These are phyloP conservation scores for Ceratocystis harringtonii DNA, from an alignment of 2,329 filamentous ascomycete species.

Conservation along the genomic window DNA sequence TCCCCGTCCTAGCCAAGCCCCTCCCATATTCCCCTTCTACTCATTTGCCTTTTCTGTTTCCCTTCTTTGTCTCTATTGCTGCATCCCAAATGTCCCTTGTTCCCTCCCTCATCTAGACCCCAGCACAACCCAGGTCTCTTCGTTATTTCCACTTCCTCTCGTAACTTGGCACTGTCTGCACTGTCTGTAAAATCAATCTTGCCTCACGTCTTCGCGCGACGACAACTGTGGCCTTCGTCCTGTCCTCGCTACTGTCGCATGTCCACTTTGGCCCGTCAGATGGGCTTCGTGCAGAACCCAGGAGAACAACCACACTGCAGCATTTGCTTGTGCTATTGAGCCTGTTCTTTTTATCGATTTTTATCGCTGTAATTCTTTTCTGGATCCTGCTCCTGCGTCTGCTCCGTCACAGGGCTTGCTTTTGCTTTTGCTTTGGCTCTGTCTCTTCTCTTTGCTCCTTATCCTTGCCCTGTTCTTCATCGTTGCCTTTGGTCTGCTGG, in stretches of 20 bases:
- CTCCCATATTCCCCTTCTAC: background rate
- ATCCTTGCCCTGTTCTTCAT: background rate
- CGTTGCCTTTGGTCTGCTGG: background rate
- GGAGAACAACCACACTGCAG: background rate
- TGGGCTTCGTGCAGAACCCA: too few relatives aligned
- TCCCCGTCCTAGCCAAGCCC: background rate
- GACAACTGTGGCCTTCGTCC: background rate
- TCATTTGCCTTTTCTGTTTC: conserved; percentile 10
- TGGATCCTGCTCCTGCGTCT: too few relatives aligned
- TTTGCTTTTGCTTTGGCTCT: background rate
- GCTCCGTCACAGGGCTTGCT: background rate
- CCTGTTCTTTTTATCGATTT: background rate
- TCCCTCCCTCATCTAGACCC: background rate
- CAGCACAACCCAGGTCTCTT: background rate
- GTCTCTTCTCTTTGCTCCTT: background rate
- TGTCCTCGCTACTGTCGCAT: background rate
- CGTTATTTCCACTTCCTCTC: background rate
- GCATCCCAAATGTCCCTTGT: conserved; percentile 21
- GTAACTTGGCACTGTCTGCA: background rate
- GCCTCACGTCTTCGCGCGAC: background rate
- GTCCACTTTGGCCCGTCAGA: too few relatives aligned
- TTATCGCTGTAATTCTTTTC: background rate
- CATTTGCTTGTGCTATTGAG: background rate
- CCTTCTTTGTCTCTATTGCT: conserved; percentile 20
- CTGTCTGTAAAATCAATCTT: background rate